These are phyloP conservation scores for Nakaseomyces nivariensis DNA, from an alignment of 1,139 yeast species.

Conservation along the genomic window DNA sequence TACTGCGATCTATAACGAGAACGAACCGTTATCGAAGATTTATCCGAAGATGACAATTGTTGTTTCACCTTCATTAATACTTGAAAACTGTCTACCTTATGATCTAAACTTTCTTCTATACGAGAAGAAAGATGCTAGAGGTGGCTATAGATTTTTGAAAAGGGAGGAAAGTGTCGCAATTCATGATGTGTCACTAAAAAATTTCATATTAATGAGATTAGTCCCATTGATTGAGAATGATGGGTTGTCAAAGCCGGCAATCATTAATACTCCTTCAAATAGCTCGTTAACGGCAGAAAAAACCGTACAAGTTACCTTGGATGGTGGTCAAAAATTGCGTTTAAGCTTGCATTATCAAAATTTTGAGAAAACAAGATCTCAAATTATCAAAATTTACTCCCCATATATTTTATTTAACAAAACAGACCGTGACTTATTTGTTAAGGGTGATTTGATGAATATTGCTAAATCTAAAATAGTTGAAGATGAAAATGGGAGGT, in stretches of 20 bases:
- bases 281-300: conserved; percentile 51
- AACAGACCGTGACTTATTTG: conserved; percentile 56
- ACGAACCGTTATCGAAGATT: conserved; percentile 59
- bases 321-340: conserved; percentile 58
- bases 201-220: conserved; percentile 53
- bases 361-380: conserved; percentile 38
- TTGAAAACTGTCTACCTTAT: conserved; percentile 78
- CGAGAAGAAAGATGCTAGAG: conserved; percentile 64
- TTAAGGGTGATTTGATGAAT: conserved; percentile 57
- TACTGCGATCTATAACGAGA: conserved; percentile 51
- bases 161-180: conserved; percentile 62
- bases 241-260: conserved; percentile 68
- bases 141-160: conserved; percentile 53
- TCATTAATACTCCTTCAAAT: conserved; percentile 51
- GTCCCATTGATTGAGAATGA: conserved; percentile 59
- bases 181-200: conserved; percentile 71
- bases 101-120: conserved; percentile 68
- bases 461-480: conserved; percentile 32
- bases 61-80: conserved; percentile 76
- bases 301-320: conserved; percentile 38
- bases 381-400: conserved; percentile 60
- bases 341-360: conserved; percentile 56
- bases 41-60: conserved; percentile 80
- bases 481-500: conserved; percentile 22
- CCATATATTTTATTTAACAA: conserved; percentile 80